Evolutionary conservation across 2,329 filamentous ascomycete genomes (phyloP), one percentile per base, ranked within the genome.

Genomic region (Myriosclerotinia duriaeana): DNA sequence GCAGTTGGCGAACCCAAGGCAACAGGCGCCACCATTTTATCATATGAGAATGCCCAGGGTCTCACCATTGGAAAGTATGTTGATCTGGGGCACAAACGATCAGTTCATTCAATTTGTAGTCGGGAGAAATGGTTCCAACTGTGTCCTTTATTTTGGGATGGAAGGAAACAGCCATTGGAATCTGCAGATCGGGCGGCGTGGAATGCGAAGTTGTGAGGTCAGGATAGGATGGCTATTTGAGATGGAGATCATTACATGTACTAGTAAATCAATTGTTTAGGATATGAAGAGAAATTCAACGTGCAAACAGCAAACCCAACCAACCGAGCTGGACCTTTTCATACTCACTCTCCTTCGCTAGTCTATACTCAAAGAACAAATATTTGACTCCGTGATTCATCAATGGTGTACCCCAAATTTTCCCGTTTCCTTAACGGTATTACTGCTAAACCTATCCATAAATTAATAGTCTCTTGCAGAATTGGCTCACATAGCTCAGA

Each of bases 1-100:
- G 82, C 87, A 11, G 83, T 87, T 9, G 88, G 88, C 68, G 91
- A 94, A 79, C 90, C 91, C 44, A 89, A 89, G 75, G 86, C 85
- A 67, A 89, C 87, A 5, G 90, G 89, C 72, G 83, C 81, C 38
- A 89, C 86, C 0, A 87, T 93, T 17, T 80, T 93, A 67, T 71
- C 70, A 12, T 77, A 76, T 61, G 76, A 77, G 66, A 74, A 73
- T 50, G 66, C 71, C 0, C 74, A 77, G 42, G 76, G 76, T 1
- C 69, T 77, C 5, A 68, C 66, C 30, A 73, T 77, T 64, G 74
- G 69, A 36, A 78, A 78, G 65, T 79, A 75, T 64, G 76, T 79
- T 17, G 78, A 79, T 68, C 69, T 79, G 30, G 74, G 74, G 0
- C 78, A 79, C 65, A 79, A 79, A 68, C 71, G 78, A 38, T 77